phyloP scores from a whole-genome alignment of 2,329 filamentous ascomycete genomes.

The Colletotrichum magnum region DNA sequence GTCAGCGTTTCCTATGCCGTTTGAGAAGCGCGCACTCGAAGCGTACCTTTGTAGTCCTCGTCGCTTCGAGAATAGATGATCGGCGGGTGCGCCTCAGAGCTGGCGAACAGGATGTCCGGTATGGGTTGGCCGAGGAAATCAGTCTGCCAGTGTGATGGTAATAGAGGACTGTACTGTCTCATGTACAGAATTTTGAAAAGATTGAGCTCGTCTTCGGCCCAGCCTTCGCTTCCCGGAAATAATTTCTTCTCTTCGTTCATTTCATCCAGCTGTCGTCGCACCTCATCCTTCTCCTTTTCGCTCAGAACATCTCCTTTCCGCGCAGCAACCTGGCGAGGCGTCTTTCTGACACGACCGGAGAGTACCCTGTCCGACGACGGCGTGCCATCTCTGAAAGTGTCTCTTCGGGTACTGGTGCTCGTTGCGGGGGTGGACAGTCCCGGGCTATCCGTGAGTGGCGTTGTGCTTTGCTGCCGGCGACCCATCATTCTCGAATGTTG shows the following conservation, averaged over 20 bases:
- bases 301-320: conserved; percentile 34
- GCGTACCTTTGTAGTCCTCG: conserved; percentile 55
- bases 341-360: conserved; percentile 34
- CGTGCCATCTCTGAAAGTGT: conserved; percentile 23
- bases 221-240: conserved; percentile 61
- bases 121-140: conserved; percentile 59
- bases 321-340: conserved; percentile 17
- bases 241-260: conserved; percentile 60
- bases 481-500: conserved; percentile 15
- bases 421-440: conserved; percentile 26
- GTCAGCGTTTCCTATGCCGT: conserved; percentile 35
- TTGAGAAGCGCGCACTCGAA: not conserved
- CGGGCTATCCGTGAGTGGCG: conserved; percentile 27
- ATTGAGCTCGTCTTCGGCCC: conserved; percentile 65
- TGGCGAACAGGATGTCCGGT: conserved; percentile 53
- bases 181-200: conserved; percentile 59
- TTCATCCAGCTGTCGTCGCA: conserved; percentile 32
- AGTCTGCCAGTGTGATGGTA: conserved; percentile 57
- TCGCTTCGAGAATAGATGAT: conserved; percentile 54
- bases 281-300: conserved; percentile 35
- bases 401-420: conserved; percentile 21
- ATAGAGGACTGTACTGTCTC: conserved; percentile 56
- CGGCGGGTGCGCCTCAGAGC: conserved; percentile 48
- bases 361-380: conserved; percentile 31
- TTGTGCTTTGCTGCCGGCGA: conserved; percentile 19